Evolutionary conservation across 257 asterid genomes (phyloP).

Genomic region (Fraxinus americana): DNA sequence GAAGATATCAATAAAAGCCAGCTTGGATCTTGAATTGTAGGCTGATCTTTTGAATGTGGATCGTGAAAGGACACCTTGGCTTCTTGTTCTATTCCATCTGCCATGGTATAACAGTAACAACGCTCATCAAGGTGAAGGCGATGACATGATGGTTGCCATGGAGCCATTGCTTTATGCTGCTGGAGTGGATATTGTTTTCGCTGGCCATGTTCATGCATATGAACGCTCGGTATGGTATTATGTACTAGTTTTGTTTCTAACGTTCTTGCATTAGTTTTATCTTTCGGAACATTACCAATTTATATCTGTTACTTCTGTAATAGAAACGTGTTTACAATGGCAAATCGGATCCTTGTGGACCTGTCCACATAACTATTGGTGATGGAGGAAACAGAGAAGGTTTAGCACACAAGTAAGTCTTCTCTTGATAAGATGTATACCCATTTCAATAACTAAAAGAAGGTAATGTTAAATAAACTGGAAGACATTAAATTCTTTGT

Average conservation of each 20-base stretch:
- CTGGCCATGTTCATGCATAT: constrained; percentile 98
- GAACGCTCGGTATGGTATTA: constrained; percentile 73
- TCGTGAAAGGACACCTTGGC: constrained; percentile 80
- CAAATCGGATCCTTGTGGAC: constrained; percentile 68
- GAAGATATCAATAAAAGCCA: constrained; percentile 14
- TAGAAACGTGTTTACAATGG: constrained; percentile 71
- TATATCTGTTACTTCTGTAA: constrained; percentile 24
- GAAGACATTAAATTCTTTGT: background rate
- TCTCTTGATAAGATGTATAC: background rate
- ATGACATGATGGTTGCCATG: constrained; percentile 76
- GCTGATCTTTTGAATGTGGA: constrained; percentile 74
- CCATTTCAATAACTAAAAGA: background rate
- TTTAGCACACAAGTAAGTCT: constrained; percentile 67
- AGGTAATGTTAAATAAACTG: background rate
- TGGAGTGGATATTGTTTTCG: constrained; percentile 63
- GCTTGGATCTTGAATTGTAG: constrained; percentile 41
- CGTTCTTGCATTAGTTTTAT: constrained; percentile 4
- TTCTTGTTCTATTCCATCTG: constrained; percentile 71
- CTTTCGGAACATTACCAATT: constrained; percentile 9
- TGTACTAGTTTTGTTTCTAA: background rate
- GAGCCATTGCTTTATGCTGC: constrained; percentile 79
- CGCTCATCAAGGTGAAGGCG: constrained; percentile 95
- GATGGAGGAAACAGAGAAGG: constrained; percentile 98
- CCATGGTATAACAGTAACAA: constrained; percentile 94
- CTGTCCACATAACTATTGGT: constrained; percentile 87